These are phyloP conservation scores for Glarea lozoyensis DNA, from an alignment of 495 filamentous ascomycete genomes.

Conservation along the genomic window DNA sequence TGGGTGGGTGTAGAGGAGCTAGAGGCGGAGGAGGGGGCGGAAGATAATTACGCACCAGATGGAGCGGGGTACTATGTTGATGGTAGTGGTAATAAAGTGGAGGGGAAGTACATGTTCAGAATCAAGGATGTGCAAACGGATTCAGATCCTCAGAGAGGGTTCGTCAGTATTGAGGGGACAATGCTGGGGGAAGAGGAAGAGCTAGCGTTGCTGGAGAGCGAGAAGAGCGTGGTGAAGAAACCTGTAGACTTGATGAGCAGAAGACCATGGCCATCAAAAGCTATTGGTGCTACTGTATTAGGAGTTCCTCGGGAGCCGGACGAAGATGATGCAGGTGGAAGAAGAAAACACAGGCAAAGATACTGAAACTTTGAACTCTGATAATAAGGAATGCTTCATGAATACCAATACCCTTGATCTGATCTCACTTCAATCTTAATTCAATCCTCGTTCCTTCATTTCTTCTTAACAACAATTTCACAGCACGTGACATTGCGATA, in stretches of 20 bases:
- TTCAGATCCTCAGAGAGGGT: conserved; percentile 47
- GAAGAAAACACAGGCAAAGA: conserved; percentile 9
- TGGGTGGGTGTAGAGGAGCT: conserved; percentile 38
- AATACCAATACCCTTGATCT: neutral
- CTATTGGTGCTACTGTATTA: conserved; percentile 19
- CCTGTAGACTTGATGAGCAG: conserved; percentile 19
- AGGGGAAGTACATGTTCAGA: conserved; percentile 50
- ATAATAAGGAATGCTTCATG: neutral
- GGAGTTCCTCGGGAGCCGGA: conserved; percentile 15
- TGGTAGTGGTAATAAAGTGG: conserved; percentile 50
- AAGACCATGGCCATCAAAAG: conserved; percentile 13
- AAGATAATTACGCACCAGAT: conserved; percentile 20
- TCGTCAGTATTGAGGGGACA: conserved; percentile 62
- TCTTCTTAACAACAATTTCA: neutral
- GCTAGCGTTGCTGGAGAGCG: conserved; percentile 11
- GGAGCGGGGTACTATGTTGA: conserved; percentile 37
- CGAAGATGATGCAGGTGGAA: conserved; percentile 6
- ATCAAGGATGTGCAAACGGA: conserved; percentile 57
- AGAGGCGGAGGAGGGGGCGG: conserved; percentile 9
- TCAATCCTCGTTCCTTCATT: neutral
- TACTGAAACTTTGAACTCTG: conserved; percentile 4
- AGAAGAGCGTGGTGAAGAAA: conserved; percentile 13
- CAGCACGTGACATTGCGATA: neutral
- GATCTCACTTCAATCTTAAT: too few relatives aligned
- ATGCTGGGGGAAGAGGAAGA: conserved; percentile 39